Percentiles rank a stretch among this genome's conserved stretches.
These are phyloP conservation scores for Periglandula ipomoeae DNA, from an alignment of 2,329 filamentous ascomycete genomes.

Conservation along the genomic window DNA sequence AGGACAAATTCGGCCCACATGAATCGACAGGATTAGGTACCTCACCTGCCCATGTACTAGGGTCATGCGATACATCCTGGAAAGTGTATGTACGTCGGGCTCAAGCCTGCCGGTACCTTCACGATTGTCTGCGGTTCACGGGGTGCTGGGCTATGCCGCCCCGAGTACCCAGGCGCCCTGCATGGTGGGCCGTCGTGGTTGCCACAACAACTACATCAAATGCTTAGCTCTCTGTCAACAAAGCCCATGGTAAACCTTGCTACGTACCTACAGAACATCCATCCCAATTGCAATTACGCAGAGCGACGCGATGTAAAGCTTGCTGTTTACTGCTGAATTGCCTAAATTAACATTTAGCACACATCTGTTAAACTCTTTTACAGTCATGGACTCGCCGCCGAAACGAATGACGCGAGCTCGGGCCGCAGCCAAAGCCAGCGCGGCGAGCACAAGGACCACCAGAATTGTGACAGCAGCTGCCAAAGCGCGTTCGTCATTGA, in stretches of 20 bases:
- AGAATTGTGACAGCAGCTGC: slow-evolving; percentile 40
- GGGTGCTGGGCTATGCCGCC: too few species aligned
- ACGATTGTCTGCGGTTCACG: too few species aligned
- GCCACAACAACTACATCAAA: slow-evolving; percentile 1
- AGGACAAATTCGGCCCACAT: too few species aligned
- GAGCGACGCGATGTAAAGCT: slow-evolving; percentile 18
- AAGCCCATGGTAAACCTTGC: slow-evolving; percentile 3
- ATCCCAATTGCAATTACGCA: slow-evolving; percentile 10
- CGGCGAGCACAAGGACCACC: slow-evolving; percentile 29
- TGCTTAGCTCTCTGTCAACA: not conserved
- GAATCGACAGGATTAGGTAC: too few species aligned
- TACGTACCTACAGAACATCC: not conserved
- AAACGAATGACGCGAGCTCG: slow-evolving; percentile 49
- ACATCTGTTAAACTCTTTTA: not conserved
- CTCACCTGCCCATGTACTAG: too few species aligned
- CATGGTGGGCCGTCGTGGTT: too few species aligned
- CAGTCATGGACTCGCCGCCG: slow-evolving; percentile 45
- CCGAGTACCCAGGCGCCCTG: too few species aligned
- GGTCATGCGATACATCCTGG: too few species aligned
- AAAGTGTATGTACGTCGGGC: too few species aligned
- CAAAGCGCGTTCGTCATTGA: slow-evolving; percentile 32
- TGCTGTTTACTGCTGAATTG: not conserved
- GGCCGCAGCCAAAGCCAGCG: slow-evolving; percentile 32
- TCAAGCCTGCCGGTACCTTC: too few species aligned
- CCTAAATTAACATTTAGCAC: not conserved